phyloP scores from a whole-genome alignment of 2,329 filamentous ascomycete genomes.

The Pseudocercospora eumusae region DNA sequence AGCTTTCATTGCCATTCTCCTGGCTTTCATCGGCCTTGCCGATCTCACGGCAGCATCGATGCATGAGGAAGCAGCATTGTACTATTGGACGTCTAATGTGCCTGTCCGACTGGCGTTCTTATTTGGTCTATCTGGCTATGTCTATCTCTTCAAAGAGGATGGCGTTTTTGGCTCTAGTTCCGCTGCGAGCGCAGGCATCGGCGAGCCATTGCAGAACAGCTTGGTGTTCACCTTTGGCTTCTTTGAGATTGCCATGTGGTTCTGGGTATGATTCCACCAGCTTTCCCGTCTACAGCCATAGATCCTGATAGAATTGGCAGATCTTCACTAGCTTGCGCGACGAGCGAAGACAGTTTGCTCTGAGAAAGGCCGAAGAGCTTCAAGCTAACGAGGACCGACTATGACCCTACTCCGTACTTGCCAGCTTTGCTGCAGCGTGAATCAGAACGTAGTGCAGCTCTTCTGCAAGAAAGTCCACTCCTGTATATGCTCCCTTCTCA shows the following conservation, averaged over 20 bases:
- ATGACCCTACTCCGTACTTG: not conserved
- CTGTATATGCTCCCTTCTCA: not conserved
- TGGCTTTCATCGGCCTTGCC: constrained; percentile 58
- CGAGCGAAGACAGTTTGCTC: constrained; percentile 51
- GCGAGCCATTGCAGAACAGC: constrained; percentile 75
- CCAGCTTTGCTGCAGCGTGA: not conserved
- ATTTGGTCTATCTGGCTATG: constrained; percentile 63
- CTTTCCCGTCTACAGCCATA: not conserved
- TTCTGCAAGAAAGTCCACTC: not conserved
- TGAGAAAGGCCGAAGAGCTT: constrained; percentile 39
- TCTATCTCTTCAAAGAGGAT: constrained; percentile 61
- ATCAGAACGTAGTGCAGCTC: not conserved
- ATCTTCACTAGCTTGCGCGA: constrained; percentile 69
- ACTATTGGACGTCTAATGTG: constrained; percentile 55
- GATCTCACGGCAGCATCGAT: constrained; percentile 52
- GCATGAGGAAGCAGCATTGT: constrained; percentile 45
- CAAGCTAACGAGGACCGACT: constrained; percentile 41
- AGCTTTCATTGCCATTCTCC: constrained; percentile 67
- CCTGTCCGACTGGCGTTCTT: constrained; percentile 67
- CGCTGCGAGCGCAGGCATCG: constrained; percentile 37
- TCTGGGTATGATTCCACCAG: constrained; percentile 63
- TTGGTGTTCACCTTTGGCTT: constrained; percentile 84
- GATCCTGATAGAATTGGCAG: constrained; percentile 28
- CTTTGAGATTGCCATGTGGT: constrained; percentile 80
- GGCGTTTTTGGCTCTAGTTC: constrained; percentile 45